Conservation (phyloP, 2,329 filamentous ascomycete genomes). For the Beauveria bassiana region DNA sequence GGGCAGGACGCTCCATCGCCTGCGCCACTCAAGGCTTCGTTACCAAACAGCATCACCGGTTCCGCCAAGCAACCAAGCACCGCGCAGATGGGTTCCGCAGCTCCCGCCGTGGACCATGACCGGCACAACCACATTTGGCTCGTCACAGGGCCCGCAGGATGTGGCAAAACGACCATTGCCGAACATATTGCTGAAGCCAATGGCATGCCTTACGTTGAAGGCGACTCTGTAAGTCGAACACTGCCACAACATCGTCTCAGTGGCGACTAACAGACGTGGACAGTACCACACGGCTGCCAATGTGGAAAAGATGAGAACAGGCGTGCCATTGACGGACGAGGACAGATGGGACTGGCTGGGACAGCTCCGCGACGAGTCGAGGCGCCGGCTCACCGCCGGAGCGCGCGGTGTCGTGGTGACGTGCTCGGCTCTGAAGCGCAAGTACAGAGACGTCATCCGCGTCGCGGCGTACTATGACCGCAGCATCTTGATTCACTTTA, state of each 20-base stretch:
- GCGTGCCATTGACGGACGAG: slow-evolving; percentile 78
- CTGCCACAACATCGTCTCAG: slow-evolving; percentile 1
- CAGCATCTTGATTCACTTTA: slow-evolving; percentile 76
- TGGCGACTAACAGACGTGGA: slow-evolving; percentile 17
- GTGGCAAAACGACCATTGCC: slow-evolving; percentile 71
- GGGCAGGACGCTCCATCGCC: slow-evolving; percentile 27
- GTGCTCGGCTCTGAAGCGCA: slow-evolving; percentile 92
- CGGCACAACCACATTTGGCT: slow-evolving; percentile 66
- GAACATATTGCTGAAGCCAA: slow-evolving; percentile 55
- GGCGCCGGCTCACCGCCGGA: slow-evolving; percentile 46
- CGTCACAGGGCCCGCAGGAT: slow-evolving; percentile 71
- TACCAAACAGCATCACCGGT: slow-evolving; percentile 23
- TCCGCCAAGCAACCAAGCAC: slow-evolving; percentile 16
- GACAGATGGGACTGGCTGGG: slow-evolving; percentile 98
- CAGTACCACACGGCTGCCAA: slow-evolving; percentile 72
- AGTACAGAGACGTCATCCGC: slow-evolving; percentile 88
- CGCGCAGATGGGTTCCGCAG: slow-evolving; percentile 4
- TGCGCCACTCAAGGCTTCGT: slow-evolving; percentile 18
- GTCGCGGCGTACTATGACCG: slow-evolving; percentile 70
- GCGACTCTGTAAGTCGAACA: slow-evolving; percentile 60
- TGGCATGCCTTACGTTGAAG: slow-evolving; percentile 64
- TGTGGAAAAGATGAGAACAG: slow-evolving; percentile 83
- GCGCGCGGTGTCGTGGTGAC: slow-evolving; percentile 80
- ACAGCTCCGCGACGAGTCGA: slow-evolving; percentile 60
- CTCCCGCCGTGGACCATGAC: slow-evolving; percentile 12